Base-by-base conservation (phyloP, 352 stramenopile species). In the Globisporangium middletonii region DNA sequence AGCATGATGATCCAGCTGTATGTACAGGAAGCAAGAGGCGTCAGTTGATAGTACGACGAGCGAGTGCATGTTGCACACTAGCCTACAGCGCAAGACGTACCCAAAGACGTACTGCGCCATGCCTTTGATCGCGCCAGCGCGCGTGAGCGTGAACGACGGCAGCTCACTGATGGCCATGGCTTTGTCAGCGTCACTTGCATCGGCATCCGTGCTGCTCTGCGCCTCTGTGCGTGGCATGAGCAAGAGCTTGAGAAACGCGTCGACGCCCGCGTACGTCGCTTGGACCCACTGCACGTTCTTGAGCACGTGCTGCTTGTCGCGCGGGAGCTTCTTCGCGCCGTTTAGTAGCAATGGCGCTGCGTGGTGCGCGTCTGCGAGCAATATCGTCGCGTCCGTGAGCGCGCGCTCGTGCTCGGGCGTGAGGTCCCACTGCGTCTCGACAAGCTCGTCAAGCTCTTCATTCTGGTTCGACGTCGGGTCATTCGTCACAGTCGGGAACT, bases 31-130 rank as follows among this genome's bases (percentile, higher is more conserved):
- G 26, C 6, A 7, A 9, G 33, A 38, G 33, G 33, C 33, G 33
- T 9, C 33, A 38, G 33, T 38, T 38, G 33, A 9, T 38, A 59
- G 12, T 26, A 18, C 38, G 15, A 11, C 45, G 44, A 18, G 18
- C 33, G 33, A 38, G 33, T 9, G 33, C 7, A 6, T 55, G 45
- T 23, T 6, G 16, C 28, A 11, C 16, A 38, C 9, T 11, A 38
- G 33, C 33, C 12, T 9, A 12, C 9, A 12, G 7, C 7, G 33
- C 33, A 38, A 6, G 16, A 69, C 65, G 18, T 61, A 81, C 62
- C 79, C 79, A 50, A 88, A 71, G 3, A 85, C 79, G 49, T 84
- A 89, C 60, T 89, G 77, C 13, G 79, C 77, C 64, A 89, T 78
- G 44, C 71, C 75, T 67, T 78, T 86, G 64, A 87, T 73, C 8